Conservation (phyloP, 163 green algal genomes). For the Volvox carteri region DNA sequence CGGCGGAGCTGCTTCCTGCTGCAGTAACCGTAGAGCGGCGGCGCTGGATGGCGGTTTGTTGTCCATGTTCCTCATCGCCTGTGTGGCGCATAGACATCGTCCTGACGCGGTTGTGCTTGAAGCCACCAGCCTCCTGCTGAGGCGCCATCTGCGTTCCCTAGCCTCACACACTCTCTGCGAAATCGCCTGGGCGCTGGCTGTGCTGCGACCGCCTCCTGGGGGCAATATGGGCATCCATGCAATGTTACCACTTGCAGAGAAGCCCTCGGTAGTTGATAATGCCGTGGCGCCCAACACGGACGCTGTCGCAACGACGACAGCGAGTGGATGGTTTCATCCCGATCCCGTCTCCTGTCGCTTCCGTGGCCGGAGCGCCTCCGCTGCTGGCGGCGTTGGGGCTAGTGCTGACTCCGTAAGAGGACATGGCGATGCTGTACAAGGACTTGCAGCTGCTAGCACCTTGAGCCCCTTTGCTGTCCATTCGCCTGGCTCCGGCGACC, state of each 20-base stretch:
- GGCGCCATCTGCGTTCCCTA: background rate
- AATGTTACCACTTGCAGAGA: background rate
- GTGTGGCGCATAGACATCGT: slow-evolving; percentile 14
- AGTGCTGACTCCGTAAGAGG: background rate
- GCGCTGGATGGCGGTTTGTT: slow-evolving; percentile 35
- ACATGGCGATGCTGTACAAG: background rate
- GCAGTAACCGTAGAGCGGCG: background rate
- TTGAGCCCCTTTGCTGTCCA: too few species aligned
- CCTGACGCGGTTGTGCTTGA: slow-evolving; percentile 15
- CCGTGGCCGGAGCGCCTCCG: background rate
- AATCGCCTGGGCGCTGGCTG: slow-evolving; percentile 30
- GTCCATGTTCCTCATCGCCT: slow-evolving; percentile 46
- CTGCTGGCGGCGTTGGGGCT: background rate
- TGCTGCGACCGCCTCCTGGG: background rate
- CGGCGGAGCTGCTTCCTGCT: background rate
- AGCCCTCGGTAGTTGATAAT: background rate
- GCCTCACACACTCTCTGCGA: slow-evolving; percentile 42
- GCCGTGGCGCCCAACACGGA: background rate
- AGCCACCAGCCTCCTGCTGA: slow-evolving; percentile 31
- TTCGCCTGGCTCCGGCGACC: too few species aligned
- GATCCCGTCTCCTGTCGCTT: background rate
- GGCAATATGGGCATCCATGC: background rate
- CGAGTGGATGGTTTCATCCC: background rate
- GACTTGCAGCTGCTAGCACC: too few species aligned
- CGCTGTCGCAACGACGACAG: background rate